Percentiles rank a stretch among this genome's conserved stretches.
Evolutionary conservation across 805 yeast species (phyloP).

Genomic region (Starmerella riodocensis): DNA sequence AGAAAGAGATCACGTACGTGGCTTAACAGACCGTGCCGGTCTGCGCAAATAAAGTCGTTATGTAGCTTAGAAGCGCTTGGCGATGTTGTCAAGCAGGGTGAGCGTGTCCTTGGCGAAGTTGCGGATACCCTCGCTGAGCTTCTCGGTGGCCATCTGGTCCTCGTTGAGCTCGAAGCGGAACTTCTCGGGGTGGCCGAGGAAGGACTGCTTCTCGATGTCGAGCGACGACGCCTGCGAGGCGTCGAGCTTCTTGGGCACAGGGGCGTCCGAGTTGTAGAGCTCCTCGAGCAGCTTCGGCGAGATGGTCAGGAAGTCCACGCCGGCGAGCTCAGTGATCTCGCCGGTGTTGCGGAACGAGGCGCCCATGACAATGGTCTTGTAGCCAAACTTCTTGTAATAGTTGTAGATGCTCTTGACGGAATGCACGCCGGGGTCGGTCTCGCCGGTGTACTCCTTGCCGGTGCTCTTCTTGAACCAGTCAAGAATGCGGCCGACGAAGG

Average conservation of each 20-base stretch:
- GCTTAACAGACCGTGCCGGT: too few relatives aligned
- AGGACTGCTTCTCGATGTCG: constrained; percentile 58
- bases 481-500: constrained; percentile 96
- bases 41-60: too few relatives aligned
- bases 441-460: constrained; percentile 71
- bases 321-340: constrained; percentile 93
- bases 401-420: constrained; percentile 82
- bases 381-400: constrained; percentile 95
- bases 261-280: constrained; percentile 60
- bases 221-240: constrained; percentile 45
- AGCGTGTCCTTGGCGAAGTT: constrained; percentile 86
- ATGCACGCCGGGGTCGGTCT: constrained; percentile 87
- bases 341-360: constrained; percentile 97
- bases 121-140: constrained; percentile 96
- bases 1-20: too few relatives aligned
- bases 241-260: constrained; percentile 72
- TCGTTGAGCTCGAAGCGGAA: constrained; percentile 89
- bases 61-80: constrained; percentile 15
- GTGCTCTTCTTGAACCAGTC: constrained; percentile 96
- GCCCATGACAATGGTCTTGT: constrained; percentile 98
- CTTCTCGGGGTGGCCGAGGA: constrained; percentile 68
- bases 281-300: constrained; percentile 86
- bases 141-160: constrained; percentile 97
- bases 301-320: constrained; percentile 91
- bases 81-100: constrained; percentile 36